Evolutionary conservation across 1,139 yeast species (phyloP).

Genomic region (Sugiyamaella paludigena): DNA sequence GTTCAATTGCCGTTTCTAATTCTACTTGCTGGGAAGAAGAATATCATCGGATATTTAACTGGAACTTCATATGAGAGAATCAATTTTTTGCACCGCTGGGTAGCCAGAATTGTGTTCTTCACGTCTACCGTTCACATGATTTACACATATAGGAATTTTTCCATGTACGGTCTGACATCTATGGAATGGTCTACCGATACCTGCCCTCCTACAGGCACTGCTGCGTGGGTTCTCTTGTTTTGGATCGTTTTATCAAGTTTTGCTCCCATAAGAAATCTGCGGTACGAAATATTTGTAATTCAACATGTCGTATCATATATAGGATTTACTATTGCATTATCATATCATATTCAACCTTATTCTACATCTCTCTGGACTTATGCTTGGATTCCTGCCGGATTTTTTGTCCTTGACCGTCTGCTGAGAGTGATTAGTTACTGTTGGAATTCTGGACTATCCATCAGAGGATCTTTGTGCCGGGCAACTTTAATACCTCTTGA

Average conservation of each 20-base stretch:
- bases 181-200: not conserved
- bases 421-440: not conserved
- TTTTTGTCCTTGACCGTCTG: not conserved
- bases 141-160: not conserved
- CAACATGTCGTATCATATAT: not conserved
- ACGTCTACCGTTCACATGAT: not conserved
- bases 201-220: slow-evolving; percentile 1
- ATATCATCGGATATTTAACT: not conserved
- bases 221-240: not conserved
- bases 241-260: not conserved
- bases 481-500: not conserved
- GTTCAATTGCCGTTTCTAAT: not conserved
- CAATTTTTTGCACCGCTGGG: not conserved
- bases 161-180: not conserved
- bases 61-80: not conserved
- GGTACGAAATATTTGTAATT: not conserved
- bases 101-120: not conserved
- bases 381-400: not conserved
- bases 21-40: not conserved
- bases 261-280: not conserved
- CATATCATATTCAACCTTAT: not conserved
- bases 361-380: not conserved
- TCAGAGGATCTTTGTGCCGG: not conserved
- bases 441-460: not conserved
- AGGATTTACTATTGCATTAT: not conserved